phyloP scores from a whole-genome alignment of 225 moss, liverwort and hornwort genomes.

The Sphagnum contortum region DNA sequence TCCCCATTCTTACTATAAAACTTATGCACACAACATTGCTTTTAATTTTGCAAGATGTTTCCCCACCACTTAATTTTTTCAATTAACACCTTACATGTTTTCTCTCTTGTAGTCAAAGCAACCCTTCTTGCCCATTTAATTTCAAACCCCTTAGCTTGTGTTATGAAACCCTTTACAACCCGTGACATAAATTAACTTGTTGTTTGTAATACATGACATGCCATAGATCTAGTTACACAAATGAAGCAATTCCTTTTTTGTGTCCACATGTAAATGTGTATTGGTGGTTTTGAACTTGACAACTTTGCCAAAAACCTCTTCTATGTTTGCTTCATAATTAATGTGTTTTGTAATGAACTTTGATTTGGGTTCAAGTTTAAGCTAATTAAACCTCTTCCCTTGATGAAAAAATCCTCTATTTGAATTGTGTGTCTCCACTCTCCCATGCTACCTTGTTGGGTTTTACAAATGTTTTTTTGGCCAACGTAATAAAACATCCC shows the following conservation, averaged over 20 bases:
- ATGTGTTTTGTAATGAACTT: no score
- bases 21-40: no score
- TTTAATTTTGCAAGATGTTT: no score
- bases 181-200: background rate
- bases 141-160: background rate
- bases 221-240: background rate
- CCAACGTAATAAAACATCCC: no score
- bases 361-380: no score
- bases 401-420: no score
- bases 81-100: background rate
- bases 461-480: no score
- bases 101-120: background rate
- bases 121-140: background rate
- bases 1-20: no score
- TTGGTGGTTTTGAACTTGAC: background rate
- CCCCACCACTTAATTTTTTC: background rate
- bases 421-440: no score
- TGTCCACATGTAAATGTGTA: background rate
- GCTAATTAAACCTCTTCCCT: no score
- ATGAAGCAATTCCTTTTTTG: background rate
- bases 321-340: background rate
- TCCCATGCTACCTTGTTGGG: no score
- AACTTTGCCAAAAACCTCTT: background rate
- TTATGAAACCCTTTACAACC: background rate
- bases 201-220: background rate